These are phyloP conservation scores for Fabrea salina DNA, from an alignment of 169 alveolate genomes.

Conservation along the genomic window DNA sequence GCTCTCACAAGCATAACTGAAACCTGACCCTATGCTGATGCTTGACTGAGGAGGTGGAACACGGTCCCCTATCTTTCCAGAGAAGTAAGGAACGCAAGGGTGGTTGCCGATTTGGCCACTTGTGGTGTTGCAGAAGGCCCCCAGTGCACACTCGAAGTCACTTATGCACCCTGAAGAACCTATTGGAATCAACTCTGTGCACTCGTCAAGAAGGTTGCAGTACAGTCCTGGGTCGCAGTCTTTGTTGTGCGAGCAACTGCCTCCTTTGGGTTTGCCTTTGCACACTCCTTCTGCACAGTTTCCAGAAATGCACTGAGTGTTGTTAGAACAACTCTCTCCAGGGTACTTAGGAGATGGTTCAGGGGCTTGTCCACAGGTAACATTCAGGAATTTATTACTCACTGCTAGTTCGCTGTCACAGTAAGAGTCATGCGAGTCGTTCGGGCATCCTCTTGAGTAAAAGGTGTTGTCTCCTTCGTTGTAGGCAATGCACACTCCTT, in stretches of 20 bases:
- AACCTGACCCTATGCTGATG: not conserved
- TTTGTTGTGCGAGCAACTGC: not conserved
- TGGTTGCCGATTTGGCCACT: not conserved
- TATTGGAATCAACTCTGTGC: not conserved
- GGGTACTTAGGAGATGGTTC: not conserved
- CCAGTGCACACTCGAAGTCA: not conserved
- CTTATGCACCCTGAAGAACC: not conserved
- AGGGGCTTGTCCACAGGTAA: not conserved
- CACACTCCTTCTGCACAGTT: not conserved
- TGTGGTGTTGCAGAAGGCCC: not conserved
- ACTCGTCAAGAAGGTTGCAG: not conserved
- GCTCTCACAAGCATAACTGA: not conserved
- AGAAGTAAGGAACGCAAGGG: not conserved
- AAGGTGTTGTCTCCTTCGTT: not conserved
- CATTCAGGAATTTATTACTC: conserved; percentile 3
- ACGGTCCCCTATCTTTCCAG: not conserved
- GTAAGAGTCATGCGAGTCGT: no score
- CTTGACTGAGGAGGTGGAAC: not conserved
- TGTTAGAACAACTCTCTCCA: conserved; percentile 12
- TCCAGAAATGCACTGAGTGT: not conserved
- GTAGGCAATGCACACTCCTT: not conserved
- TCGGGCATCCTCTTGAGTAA: not conserved
- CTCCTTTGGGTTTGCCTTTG: not conserved
- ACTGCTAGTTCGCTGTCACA: not conserved
- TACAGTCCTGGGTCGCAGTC: conserved; percentile 1